Conservation (phyloP, 179 eudicot species). For the Silene coronaria region DNA sequence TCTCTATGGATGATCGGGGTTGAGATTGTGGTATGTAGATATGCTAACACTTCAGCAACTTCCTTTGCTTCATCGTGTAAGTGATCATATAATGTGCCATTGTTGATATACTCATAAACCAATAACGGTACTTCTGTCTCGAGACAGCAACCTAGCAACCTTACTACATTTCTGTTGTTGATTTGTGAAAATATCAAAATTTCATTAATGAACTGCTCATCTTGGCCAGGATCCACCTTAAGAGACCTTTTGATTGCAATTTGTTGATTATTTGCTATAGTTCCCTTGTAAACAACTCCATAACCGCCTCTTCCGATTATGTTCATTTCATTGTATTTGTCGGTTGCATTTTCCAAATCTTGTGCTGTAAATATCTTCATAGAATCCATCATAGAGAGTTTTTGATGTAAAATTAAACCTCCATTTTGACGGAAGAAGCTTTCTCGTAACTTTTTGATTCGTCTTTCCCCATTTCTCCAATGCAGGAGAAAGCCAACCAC, state of each 20-base stretch:
- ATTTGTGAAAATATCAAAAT: conserved; percentile 19
- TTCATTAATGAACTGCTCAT: conserved; percentile 26
- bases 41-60: conserved; percentile 18
- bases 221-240: conserved; percentile 19
- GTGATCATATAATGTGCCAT: conserved; percentile 18
- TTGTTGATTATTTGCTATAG: conserved; percentile 12
- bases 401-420: conserved; percentile 23
- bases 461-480: conserved; percentile 6
- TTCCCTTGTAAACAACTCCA: conserved; percentile 29
- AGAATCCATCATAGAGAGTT: not conserved
- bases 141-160: conserved; percentile 19
- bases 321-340: conserved; percentile 9
- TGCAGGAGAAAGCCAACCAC: not conserved
- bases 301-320: conserved; percentile 28
- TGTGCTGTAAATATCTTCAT: conserved; percentile 7
- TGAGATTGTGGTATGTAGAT: conserved; percentile 16
- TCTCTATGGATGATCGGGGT: conserved; percentile 20
- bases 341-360: conserved; percentile 16
- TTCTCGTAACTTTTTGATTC: conserved; percentile 4
- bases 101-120: conserved; percentile 20
- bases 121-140: conserved; percentile 18
- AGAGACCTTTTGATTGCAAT: conserved; percentile 25
- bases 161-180: conserved; percentile 22
- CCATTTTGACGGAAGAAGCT: conserved; percentile 32
- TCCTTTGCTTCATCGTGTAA: conserved; percentile 17